Base-by-base conservation (phyloP, 768 basidiomycete species). In the Auricularia sp. region DNA sequence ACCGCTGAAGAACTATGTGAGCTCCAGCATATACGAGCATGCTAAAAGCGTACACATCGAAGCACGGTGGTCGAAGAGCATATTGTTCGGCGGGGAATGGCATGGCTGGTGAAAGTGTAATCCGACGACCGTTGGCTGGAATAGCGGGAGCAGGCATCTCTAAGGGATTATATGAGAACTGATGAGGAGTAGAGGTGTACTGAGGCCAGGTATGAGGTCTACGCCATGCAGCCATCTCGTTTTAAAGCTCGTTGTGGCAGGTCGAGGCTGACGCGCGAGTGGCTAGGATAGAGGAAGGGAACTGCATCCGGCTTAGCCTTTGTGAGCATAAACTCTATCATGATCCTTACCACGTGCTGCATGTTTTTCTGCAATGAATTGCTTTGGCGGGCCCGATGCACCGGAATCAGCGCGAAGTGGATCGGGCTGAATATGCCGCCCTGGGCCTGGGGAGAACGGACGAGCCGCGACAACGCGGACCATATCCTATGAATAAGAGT, bases 81-180 rank as follows among this genome's bases (percentile, higher is more conserved):
- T 81, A 75, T 2, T 75, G 47, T 14, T 21, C 1, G 29, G 71
- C 67, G 3, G 87, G 83, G 73, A 88, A 84, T 2, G 78, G 68
- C 7, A 77, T 67, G 24, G 70, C 70, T 1, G 78, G 77, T 61
- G 74, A 75, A 56, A 89, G 75, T 0, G 87, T 79, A 63, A 89
- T 72, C 68, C 89, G 86, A 70, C 80, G 84, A 13, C 90, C 90
- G 1, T 89, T 88, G 2, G 85, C 81, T 0, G 87, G 85, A 0
- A 80, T 75, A 5, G 35, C n/a, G 10, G n/a, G 39, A 35, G 45
- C 24, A 29, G 63, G 58, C 56, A 59, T 59, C 24, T 51, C 16
- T 42, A 14, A 42, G 7, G 13, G 47, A 6, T 6, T 18, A 18
- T 10, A 13, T 16, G 47, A 51, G 47, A 51, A 5, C 16, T 8